Percentiles rank a stretch among this genome's conserved stretches.
Conservation (phyloP, 306 rosid genomes). For the Pyrus pyrifolia region DNA sequence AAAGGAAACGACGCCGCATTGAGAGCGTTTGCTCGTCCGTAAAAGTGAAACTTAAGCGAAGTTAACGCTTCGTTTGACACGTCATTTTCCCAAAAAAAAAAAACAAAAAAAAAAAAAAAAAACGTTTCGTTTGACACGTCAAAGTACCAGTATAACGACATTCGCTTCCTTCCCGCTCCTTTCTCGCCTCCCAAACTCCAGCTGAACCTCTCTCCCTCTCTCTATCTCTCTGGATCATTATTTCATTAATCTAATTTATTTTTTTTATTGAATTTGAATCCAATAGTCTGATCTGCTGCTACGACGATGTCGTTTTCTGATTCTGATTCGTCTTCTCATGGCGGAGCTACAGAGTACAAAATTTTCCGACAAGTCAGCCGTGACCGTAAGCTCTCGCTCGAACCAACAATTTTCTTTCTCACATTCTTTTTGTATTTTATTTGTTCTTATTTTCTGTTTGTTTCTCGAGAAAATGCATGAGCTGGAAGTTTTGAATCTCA, state of each 20-base stretch:
- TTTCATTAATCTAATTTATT: not conserved
- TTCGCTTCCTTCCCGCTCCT: slow-evolving; percentile 23
- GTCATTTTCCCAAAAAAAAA: not conserved
- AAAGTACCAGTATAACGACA: slow-evolving; percentile 25
- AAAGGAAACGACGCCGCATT: not conserved
- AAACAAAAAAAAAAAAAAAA: no score
- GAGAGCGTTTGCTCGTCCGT: slow-evolving; percentile 8
- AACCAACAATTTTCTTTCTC: not conserved
- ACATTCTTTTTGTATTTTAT: not conserved
- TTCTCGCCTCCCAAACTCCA: slow-evolving; percentile 12
- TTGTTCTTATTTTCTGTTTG: not conserved
- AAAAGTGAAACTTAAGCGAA: slow-evolving; percentile 31
- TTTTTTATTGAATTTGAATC: not conserved
- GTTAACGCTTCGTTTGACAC: slow-evolving; percentile 30
- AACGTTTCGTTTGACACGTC: slow-evolving; percentile 35
- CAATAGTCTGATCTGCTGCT: slow-evolving; percentile 15
- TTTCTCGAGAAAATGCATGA: slow-evolving; percentile 13
- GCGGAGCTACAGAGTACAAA: slow-evolving; percentile 55
- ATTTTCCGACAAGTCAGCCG: slow-evolving; percentile 66
- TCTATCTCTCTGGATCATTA: slow-evolving; percentile 16
- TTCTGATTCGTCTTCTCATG: slow-evolving; percentile 49
- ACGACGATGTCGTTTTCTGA: slow-evolving; percentile 74
- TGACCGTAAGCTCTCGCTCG: slow-evolving; percentile 52
- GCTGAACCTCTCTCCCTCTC: slow-evolving; percentile 11
- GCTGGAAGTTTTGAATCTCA: not conserved